Evolutionary conservation across 257 asterid species (phyloP).

Genomic region (Nicotiana sylvestris): DNA sequence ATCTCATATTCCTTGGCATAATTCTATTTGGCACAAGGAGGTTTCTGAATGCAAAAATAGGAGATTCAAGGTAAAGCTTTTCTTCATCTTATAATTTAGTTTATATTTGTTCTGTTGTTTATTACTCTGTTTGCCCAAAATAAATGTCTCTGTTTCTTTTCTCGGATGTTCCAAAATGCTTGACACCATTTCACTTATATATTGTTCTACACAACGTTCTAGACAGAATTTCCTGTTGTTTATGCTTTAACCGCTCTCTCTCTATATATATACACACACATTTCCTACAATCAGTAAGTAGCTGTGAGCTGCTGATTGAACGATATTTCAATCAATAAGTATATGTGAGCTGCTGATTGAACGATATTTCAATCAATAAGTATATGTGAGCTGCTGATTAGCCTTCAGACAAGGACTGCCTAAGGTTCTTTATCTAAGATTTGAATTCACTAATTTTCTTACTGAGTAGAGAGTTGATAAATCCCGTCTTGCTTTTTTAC

Average conservation of each 20-base stretch:
- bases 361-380: not conserved
- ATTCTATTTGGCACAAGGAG: conserved; percentile 41
- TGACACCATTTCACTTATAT: not conserved
- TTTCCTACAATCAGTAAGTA: not conserved
- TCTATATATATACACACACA: not conserved
- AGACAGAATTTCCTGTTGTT: not conserved
- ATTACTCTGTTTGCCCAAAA: not conserved
- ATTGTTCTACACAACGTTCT: not conserved
- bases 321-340: not conserved
- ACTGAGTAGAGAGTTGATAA: not conserved
- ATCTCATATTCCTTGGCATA: conserved; percentile 37
- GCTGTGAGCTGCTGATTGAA: not conserved
- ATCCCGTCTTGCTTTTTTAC: not conserved
- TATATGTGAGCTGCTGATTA: not conserved
- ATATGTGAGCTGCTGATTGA: not conserved
- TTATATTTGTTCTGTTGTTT: not conserved
- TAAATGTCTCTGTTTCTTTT: not conserved
- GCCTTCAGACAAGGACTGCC: not conserved
- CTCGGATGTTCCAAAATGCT: not conserved
- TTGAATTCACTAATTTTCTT: not conserved
- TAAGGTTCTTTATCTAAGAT: not conserved
- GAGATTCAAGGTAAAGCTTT: conserved; percentile 40
- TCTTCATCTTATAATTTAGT: not conserved
- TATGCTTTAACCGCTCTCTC: not conserved
- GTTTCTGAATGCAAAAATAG: conserved; percentile 35